Percentiles rank a stretch among this genome's conserved stretches.
Conservation (phyloP, 2,329 filamentous ascomycete species). For the Colletotrichum lentis region DNA sequence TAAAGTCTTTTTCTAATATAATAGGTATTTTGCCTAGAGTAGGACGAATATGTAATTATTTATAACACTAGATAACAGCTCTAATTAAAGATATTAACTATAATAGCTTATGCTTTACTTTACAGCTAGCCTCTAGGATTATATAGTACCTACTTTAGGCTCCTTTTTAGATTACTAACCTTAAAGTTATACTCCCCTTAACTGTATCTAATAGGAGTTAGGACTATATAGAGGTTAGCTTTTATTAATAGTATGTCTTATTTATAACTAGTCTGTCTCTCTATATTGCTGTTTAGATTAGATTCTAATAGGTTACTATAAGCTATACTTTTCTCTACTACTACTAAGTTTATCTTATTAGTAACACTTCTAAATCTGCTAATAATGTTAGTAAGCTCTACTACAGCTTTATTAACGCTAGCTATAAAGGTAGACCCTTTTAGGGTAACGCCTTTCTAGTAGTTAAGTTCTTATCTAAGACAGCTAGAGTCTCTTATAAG, state of each 20-base stretch:
- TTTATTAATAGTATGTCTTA: not conserved
- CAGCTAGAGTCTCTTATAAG: conserved; percentile 3
- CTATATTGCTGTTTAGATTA: not conserved
- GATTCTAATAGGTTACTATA: not conserved
- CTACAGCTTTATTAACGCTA: not conserved
- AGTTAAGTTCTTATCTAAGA: conserved; percentile 8
- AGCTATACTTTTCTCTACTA: not conserved
- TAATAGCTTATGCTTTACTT: too few species aligned
- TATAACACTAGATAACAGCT: too few species aligned
- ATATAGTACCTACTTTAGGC: too few species aligned
- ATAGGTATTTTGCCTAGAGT: too few species aligned
- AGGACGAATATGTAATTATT: too few species aligned
- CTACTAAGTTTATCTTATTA: not conserved
- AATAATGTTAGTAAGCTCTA: not conserved
- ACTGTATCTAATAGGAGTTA: too few species aligned
- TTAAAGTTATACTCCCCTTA: not conserved
- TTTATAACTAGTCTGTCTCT: not conserved
- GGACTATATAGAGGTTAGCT: not conserved
- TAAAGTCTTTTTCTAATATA: too few species aligned
- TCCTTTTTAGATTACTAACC: not conserved
- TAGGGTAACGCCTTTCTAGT: not conserved
- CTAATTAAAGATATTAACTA: too few species aligned
- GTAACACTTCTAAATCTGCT: not conserved
- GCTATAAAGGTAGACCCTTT: not conserved
- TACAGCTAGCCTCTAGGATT: too few species aligned